Evolutionary conservation across 2,329 filamentous ascomycete genomes (phyloP).

Genomic region (Celoporthe dispersa): DNA sequence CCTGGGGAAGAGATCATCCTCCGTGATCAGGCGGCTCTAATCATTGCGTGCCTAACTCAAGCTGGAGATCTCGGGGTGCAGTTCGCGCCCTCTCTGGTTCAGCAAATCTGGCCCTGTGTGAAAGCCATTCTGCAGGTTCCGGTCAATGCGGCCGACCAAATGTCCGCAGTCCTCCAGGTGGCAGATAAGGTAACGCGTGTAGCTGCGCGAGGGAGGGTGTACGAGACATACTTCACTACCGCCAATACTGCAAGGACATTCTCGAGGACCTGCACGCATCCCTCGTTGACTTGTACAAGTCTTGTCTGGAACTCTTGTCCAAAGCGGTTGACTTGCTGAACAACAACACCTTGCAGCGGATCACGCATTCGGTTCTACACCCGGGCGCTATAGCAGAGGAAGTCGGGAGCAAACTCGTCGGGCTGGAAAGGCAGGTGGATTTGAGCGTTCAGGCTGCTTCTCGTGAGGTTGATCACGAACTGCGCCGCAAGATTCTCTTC

Average conservation of each 20-base stretch:
- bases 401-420: not conserved
- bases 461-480: not conserved
- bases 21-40: slow-evolving; percentile 1
- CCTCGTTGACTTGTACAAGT: not conserved
- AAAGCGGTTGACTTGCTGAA: not conserved
- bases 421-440: not conserved
- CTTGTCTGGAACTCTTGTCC: not conserved
- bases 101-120: slow-evolving; percentile 1
- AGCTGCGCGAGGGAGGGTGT: not conserved
- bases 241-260: not conserved
- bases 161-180: slow-evolving; percentile 6
- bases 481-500: too few species aligned
- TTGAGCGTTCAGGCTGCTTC: not conserved
- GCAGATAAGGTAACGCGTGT: not conserved
- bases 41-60: slow-evolving; percentile 11
- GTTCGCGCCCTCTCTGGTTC: slow-evolving; percentile 6
- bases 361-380: not conserved
- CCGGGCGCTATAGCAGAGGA: not conserved
- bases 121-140: not conserved
- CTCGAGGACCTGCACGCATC: not conserved
- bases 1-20: slow-evolving; percentile 4
- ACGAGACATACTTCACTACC: not conserved
- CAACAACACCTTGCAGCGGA: not conserved
- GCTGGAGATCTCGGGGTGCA: slow-evolving; percentile 3
- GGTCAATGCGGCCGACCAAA: slow-evolving; percentile 1